Conservation (phyloP, 257 asterid genomes). For the Solanum pimpinellifolium region DNA sequence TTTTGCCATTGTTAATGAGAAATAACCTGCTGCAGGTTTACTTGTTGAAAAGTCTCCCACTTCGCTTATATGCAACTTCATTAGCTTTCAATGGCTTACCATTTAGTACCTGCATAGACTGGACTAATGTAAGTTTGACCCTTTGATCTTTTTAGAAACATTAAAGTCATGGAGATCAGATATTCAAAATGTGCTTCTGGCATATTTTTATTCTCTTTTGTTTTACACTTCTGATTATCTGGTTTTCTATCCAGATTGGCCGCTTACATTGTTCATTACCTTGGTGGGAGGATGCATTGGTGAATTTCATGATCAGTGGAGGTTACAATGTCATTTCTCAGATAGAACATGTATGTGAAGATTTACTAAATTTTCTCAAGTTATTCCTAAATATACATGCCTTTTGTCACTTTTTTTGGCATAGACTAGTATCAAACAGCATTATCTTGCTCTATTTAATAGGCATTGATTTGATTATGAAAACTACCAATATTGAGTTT, state of each 20-base stretch:
- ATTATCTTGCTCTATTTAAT: background rate
- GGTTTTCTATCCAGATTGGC: slow-evolving; percentile 45
- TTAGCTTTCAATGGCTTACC: slow-evolving; percentile 46
- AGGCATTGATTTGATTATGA: background rate
- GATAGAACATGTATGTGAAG: slow-evolving; percentile 33
- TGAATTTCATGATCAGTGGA: slow-evolving; percentile 85
- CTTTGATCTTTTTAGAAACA: background rate
- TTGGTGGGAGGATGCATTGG: slow-evolving; percentile 94
- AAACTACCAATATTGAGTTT: background rate
- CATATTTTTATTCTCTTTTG: background rate
- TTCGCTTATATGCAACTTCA: slow-evolving; percentile 65
- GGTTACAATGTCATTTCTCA: slow-evolving; percentile 60
- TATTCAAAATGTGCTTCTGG: background rate
- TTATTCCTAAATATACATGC: background rate
- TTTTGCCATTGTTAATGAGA: background rate
- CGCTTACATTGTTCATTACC: slow-evolving; percentile 79
- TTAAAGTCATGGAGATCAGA: background rate
- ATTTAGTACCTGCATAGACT: slow-evolving; percentile 49
- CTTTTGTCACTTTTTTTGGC: background rate
- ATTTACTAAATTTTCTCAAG: background rate
- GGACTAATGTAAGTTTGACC: slow-evolving; percentile 63
- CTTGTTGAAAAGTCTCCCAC: slow-evolving; percentile 49
- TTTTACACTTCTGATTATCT: background rate
- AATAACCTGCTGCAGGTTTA: slow-evolving; percentile 32
- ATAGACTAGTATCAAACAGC: background rate